phyloP scores from a whole-genome alignment of 768 basidiomycete species.

The Pleurotus djamor region DNA sequence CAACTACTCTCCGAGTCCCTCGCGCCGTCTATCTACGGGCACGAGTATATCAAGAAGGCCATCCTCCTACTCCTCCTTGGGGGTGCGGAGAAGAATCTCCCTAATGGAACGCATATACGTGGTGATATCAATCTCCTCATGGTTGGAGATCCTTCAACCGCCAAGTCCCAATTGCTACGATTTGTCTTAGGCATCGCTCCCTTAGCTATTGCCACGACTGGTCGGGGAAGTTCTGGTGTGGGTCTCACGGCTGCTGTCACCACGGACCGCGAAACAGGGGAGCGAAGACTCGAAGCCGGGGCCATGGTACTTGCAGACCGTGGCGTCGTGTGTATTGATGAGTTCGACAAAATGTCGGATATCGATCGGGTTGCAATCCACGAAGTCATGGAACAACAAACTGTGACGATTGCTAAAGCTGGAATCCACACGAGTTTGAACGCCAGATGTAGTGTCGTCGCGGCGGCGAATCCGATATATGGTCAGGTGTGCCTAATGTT shows the following conservation, averaged over 20 bases:
- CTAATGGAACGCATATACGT: slow-evolving; percentile 97
- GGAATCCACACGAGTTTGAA: slow-evolving; percentile 99
- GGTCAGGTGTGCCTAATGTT: slow-evolving; percentile 66
- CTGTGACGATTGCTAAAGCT: slow-evolving; percentile 98
- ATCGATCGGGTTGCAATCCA: slow-evolving; percentile 98
- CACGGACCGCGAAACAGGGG: slow-evolving; percentile 96
- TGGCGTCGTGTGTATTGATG: slow-evolving; percentile 98
- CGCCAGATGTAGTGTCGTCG: slow-evolving; percentile 95
- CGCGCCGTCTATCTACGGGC: slow-evolving; percentile 96
- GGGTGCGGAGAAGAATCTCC: slow-evolving; percentile 96
- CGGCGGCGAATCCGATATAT: slow-evolving; percentile 98
- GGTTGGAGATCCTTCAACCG: slow-evolving; percentile 99
- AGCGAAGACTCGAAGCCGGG: slow-evolving; percentile 94
- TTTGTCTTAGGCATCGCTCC: slow-evolving; percentile 97
- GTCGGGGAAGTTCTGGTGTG: slow-evolving; percentile 96
- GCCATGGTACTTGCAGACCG: slow-evolving; percentile 99
- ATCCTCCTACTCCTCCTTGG: slow-evolving; percentile 91
- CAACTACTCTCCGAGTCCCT: slow-evolving; percentile 88
- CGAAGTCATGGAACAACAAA: slow-evolving; percentile 99
- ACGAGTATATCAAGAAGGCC: slow-evolving; percentile 94
- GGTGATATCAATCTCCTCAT: slow-evolving; percentile 99
- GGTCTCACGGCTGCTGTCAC: slow-evolving; percentile 99
- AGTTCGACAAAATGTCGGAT: slow-evolving; percentile 99
- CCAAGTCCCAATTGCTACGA: slow-evolving; percentile 93
- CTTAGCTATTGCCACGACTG: slow-evolving; percentile 96